These are phyloP conservation scores for Claviceps maximensis DNA, from an alignment of 2,329 filamentous ascomycete species.

Conservation along the genomic window DNA sequence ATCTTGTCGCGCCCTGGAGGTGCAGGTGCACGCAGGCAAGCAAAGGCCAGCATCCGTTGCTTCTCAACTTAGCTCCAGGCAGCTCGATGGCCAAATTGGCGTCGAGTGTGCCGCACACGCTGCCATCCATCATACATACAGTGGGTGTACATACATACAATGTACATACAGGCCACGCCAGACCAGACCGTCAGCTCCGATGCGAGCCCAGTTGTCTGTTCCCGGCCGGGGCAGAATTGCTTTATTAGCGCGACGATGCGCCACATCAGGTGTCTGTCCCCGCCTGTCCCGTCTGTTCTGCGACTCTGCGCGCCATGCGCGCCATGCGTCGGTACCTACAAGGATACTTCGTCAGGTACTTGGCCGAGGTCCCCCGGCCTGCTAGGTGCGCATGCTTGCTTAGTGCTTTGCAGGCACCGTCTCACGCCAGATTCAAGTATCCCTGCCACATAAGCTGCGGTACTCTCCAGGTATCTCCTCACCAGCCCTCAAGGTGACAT, in stretches of 20 bases:
- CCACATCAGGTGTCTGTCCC: conserved; percentile 6
- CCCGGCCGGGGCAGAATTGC: conserved; percentile 3
- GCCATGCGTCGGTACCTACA: neutral
- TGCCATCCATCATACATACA: no score
- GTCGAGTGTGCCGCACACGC: no score
- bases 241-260: conserved; percentile 9
- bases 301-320: neutral
- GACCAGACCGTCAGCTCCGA: neutral
- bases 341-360: neutral
- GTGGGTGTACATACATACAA: no score
- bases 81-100: no score
- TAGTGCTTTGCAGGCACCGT: neutral
- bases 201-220: conserved; percentile 1
- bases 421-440: neutral
- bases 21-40: neutral
- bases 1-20: neutral
- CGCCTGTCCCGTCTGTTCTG: no score
- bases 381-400: neutral
- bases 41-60: neutral
- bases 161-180: no score
- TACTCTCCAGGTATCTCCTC: neutral
- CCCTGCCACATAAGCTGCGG: neutral
- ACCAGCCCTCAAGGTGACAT: neutral
- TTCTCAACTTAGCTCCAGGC: neutral
- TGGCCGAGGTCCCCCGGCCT: neutral